Base-by-base conservation (phyloP, 139 green algal species). In the Haematococcus sp. region DNA sequence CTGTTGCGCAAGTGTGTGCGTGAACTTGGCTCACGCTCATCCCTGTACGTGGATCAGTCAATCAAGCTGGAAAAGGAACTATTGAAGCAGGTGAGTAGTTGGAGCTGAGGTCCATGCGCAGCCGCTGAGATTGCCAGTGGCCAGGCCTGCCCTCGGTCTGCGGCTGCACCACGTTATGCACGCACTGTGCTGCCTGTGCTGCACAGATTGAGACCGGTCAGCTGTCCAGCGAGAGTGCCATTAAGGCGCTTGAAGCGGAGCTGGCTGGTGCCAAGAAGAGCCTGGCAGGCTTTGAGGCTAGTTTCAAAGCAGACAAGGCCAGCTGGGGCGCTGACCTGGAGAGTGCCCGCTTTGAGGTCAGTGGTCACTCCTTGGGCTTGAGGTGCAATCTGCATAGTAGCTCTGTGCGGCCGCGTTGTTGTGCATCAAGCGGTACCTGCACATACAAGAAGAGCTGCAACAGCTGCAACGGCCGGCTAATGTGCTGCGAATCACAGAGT, bases 171-270 rank as follows among this genome's bases (percentile, higher is more conserved):
- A 16, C 13, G 13, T 55, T 55, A 23, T 55, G 16, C 46, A 55
- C 16, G 15, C 46, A 16, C 46, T 55, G 13, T 63, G 55, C 55
- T 28, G 17, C 28, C 59, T 27, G 9, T 31, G 15, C 13, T 49
- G 28, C 54, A 23, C 84, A 95, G 87, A 75, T 92, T 2, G 90
- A 95, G 80, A 71, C 80, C 13, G 65, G 86, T 32, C 78, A 83
- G 35, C 70, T 95, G 34, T 79, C 88, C 15, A 70, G 61, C 0
- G 83, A 93, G 66, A 85, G 81, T 11, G 73, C 78, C 5, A 27
- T 80, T 2, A 81, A 77, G 71, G 69, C 80, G 13, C 73, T 92
- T 58, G 83, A 91, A 63, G 85, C 83, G 22, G 89, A 95, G 70
- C 68, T 93, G 61, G 90, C 91, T 1, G 84, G 80, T 40, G 82